Conservation (phyloP, 306 rosid species). For the Begonia peltatifolia region DNA sequence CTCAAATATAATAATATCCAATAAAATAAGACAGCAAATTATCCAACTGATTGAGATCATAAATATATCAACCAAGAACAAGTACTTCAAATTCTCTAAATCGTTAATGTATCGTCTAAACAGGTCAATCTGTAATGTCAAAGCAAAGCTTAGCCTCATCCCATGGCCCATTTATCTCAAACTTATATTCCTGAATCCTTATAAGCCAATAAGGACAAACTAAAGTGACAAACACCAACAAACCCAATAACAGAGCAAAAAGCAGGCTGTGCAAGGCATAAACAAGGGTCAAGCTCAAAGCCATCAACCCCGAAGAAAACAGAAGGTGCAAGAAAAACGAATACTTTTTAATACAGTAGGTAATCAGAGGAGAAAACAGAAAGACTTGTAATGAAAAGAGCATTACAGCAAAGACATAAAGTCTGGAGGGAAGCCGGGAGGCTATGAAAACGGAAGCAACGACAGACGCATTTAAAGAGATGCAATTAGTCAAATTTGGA, state of each 20-base stretch:
- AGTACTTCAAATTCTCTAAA: not conserved
- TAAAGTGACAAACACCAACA: constrained; percentile 58
- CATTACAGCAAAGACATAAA: constrained; percentile 75
- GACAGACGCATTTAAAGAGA: constrained; percentile 78
- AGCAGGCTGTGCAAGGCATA: constrained; percentile 41
- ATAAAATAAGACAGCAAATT: too few species aligned
- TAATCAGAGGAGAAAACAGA: constrained; percentile 81
- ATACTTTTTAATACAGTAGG: constrained; percentile 60
- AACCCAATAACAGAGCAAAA: constrained; percentile 42
- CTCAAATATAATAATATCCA: too few species aligned
- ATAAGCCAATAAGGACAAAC: constrained; percentile 90
- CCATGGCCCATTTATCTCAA: constrained; percentile 95
- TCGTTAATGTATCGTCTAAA: too few species aligned
- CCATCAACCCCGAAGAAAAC: constrained; percentile 55
- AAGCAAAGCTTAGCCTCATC: constrained; percentile 96
- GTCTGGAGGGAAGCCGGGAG: constrained; percentile 73
- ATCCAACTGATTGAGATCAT: too few species aligned
- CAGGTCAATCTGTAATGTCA: constrained; percentile 58
- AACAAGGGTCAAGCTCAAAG: constrained; percentile 41
- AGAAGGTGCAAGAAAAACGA: constrained; percentile 53
- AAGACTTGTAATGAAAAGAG: constrained; percentile 76
- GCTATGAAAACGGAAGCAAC: constrained; percentile 84
- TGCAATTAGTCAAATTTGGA: constrained; percentile 65
- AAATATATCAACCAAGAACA: not conserved
- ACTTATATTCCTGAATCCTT: constrained; percentile 74